Percentiles rank a stretch among this genome's conserved stretches.
Conservation (phyloP, 257 asterid species). For the Misopates orontium region DNA sequence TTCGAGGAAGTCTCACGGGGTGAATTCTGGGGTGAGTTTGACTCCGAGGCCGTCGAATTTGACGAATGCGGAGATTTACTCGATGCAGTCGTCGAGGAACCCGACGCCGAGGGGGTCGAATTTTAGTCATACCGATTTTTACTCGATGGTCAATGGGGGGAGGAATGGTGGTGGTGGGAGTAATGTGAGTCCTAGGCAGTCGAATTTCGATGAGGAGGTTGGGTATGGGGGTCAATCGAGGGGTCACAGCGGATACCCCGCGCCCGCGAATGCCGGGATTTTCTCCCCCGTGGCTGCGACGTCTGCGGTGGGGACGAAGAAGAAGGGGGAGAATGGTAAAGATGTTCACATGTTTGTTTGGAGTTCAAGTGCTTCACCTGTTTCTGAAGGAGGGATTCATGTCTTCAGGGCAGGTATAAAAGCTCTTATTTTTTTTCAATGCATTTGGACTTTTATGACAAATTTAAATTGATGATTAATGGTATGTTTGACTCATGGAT, state of each 20-base stretch:
- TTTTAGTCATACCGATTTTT: constrained; percentile 54
- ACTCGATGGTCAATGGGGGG: constrained; percentile 58
- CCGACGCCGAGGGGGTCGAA: constrained; percentile 68
- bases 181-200: constrained; percentile 49
- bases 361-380: constrained; percentile 99
- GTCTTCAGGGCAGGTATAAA: constrained; percentile 87
- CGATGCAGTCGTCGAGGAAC: constrained; percentile 64
- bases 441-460: constrained; percentile 1
- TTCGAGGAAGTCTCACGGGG: constrained; percentile 48
- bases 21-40: constrained; percentile 39
- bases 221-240: constrained; percentile 46
- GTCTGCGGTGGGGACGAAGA: constrained; percentile 37
- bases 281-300: constrained; percentile 77
- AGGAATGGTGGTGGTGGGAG: constrained; percentile 43
- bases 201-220: constrained; percentile 59
- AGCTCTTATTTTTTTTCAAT: constrained; percentile 32
- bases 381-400: constrained; percentile 94
- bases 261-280: constrained; percentile 71
- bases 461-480: background rate
- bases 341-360: constrained; percentile 99
- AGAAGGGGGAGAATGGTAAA: constrained; percentile 65
- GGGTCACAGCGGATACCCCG: constrained; percentile 68
- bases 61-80: constrained; percentile 67
- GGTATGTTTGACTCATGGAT: background rate
- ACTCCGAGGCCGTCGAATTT: constrained; percentile 66